Base-by-base conservation (phyloP, 2,329 filamentous ascomycete species). In the Venturia pyrina region DNA sequence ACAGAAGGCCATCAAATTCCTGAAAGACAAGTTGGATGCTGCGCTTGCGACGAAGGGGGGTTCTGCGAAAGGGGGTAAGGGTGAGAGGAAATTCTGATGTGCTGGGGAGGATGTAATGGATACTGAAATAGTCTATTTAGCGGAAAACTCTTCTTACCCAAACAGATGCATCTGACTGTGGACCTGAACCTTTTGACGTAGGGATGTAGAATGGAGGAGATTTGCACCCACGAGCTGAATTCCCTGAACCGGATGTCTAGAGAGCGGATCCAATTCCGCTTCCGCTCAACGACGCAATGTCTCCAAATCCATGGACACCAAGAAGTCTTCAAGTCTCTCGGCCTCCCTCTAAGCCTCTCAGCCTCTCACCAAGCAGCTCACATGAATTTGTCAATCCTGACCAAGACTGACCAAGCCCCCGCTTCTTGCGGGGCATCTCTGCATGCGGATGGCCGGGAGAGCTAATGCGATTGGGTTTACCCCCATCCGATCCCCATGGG, bases 351-450 rank as follows among this genome's bases (percentile, higher is more conserved):
- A n/a, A n/a, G n/a, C n/a, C n/a, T n/a, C n/a, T n/a, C 24, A 34
- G 15, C 53, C 32, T 57, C 24, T 34, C 28, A 59, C 53, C 53
- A 59, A 59, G 53, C 53, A 37, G 10, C 11, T 6, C 5, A n/a
- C 53, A 59, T 37, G 53, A n/a, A 59, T 59, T 59, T 37, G 53
- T 59, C 53, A 59, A 59, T 17, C 37, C 28, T 37, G 15, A 59
- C 53, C 53, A 59, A 59, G 32, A 40, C 28, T 37, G 15, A 59
- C 53, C 53, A 59, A 59, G 37, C 11, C n/a, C 10, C 46, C n/a
- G n/a, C 44, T 5, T 48, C 43, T 17, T 44, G 48, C 21, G 48
- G 21, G 19, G 48, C 11, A 11, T 53, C 7, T 15, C 50, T 56
- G 50, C 24, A 34, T 53, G 53, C 53, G 53, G 53, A 59, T 15